A percentile compares a stretch with the other conserved stretches of the same genome.
Conservation (phyloP, 768 basidiomycete genomes). For the Zangia roseola region DNA sequence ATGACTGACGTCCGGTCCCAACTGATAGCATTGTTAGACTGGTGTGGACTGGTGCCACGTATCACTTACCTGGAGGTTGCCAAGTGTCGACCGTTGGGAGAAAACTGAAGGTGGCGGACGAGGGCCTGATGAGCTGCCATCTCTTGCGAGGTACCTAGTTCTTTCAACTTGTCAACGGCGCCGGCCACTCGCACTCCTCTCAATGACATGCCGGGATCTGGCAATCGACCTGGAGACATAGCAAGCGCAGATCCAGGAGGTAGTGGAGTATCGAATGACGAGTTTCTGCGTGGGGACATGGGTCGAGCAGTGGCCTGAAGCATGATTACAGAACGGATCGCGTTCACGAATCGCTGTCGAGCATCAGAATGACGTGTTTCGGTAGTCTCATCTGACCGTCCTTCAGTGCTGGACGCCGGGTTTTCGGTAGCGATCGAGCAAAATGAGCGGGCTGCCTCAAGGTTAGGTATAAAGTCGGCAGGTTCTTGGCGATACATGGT, state of each 20-base stretch:
- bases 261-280: slow-evolving; percentile 29
- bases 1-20: slow-evolving; percentile 54
- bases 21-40: slow-evolving; percentile 26
- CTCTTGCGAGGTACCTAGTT: slow-evolving; percentile 40
- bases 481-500: slow-evolving; percentile 23
- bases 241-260: slow-evolving; percentile 18
- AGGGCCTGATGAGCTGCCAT: slow-evolving; percentile 47
- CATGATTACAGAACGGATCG: slow-evolving; percentile 49
- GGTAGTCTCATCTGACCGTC: slow-evolving; percentile 26
- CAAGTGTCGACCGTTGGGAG: slow-evolving; percentile 51
- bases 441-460: slow-evolving; percentile 24
- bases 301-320: slow-evolving; percentile 34
- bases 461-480: slow-evolving; percentile 14
- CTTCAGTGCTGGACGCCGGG: slow-evolving; percentile 27
- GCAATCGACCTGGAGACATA: slow-evolving; percentile 32
- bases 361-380: slow-evolving; percentile 28
- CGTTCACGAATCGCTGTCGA: slow-evolving; percentile 39
- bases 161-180: slow-evolving; percentile 43
- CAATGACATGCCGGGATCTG: slow-evolving; percentile 35
- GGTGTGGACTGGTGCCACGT: not conserved
- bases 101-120: slow-evolving; percentile 54
- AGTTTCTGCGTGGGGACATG: slow-evolving; percentile 31
- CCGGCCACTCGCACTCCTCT: slow-evolving; percentile 40
- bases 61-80: slow-evolving; percentile 49
- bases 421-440: slow-evolving; percentile 28